Percentiles rank a stretch among this genome's conserved stretches.
Conservation (phyloP, 208 protist species). For the Strigomonas culicis region DNA sequence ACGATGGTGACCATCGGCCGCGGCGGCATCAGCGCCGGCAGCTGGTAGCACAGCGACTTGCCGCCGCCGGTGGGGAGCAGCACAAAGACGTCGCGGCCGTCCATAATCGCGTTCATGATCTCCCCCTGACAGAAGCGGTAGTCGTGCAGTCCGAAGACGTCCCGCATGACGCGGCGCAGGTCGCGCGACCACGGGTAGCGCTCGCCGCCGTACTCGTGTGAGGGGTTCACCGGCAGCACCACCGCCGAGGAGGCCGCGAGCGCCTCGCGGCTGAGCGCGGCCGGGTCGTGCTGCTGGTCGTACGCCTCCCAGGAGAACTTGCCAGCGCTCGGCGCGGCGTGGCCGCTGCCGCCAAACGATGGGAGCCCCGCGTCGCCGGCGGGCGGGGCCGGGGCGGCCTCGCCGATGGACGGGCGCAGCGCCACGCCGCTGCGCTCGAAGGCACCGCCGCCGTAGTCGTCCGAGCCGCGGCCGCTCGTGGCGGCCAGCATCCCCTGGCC, state of each 20-base stretch:
- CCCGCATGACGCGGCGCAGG: constrained; percentile 83
- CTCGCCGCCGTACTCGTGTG: constrained; percentile 60
- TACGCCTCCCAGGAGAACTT: constrained; percentile 51
- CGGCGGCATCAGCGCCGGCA: constrained; percentile 87
- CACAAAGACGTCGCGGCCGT: constrained; percentile 92
- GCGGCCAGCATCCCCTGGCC: background rate
- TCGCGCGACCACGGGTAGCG: constrained; percentile 75
- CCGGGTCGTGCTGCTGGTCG: constrained; percentile 35
- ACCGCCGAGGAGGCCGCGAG: constrained; percentile 34
- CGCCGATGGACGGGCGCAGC: background rate
- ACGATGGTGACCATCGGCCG: constrained; percentile 88
- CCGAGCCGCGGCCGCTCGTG: too few species aligned
- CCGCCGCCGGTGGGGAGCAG: constrained; percentile 94
- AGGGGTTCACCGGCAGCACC: constrained; percentile 68
- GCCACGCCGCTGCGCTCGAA: background rate
- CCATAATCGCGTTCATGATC: constrained; percentile 94
- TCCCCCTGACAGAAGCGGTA: constrained; percentile 93
- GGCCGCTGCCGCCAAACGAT: too few species aligned
- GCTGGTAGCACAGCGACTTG: constrained; percentile 96
- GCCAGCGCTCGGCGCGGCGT: background rate
- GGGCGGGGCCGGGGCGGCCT: background rate
- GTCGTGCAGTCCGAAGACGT: constrained; percentile 86
- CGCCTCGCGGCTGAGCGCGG: constrained; percentile 26
- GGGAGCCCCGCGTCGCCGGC: too few species aligned
- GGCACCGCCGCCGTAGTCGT: too few species aligned